A percentile compares a stretch with the other conserved stretches of the same genome.
phyloP scores from a whole-genome alignment of 768 basidiomycete genomes.

The Chiua virens region DNA sequence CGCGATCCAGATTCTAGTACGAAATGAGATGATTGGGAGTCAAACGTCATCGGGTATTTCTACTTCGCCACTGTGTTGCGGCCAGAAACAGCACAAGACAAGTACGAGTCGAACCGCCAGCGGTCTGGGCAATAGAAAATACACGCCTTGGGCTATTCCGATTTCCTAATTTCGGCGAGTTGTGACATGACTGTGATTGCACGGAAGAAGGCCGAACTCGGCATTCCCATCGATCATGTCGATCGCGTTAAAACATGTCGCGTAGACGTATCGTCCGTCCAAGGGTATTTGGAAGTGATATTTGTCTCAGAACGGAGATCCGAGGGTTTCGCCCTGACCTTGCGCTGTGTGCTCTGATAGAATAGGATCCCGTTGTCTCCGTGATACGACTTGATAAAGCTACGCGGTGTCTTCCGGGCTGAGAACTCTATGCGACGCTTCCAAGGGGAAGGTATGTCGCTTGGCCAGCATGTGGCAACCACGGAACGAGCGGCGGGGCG shows the following conservation, averaged over 20 bases:
- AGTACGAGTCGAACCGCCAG: constrained; percentile 3
- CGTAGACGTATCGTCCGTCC: constrained; percentile 24
- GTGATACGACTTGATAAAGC: constrained; percentile 40
- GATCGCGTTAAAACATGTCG: constrained; percentile 45
- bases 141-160: not conserved
- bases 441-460: constrained; percentile 56
- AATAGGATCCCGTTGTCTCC: constrained; percentile 44
- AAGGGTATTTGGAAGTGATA: constrained; percentile 4
- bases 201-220: constrained; percentile 47
- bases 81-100: constrained; percentile 17
- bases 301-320: constrained; percentile 41
- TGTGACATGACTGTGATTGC: constrained; percentile 15
- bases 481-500: constrained; percentile 60
- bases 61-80: constrained; percentile 39
- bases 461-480: constrained; percentile 57
- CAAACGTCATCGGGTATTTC: constrained; percentile 32
- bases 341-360: constrained; percentile 22
- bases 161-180: not conserved
- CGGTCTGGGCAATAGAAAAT: constrained; percentile 10
- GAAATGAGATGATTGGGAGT: constrained; percentile 25
- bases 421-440: constrained; percentile 6
- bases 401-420: constrained; percentile 14
- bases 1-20: constrained; percentile 3
- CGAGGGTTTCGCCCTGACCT: constrained; percentile 48
- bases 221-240: constrained; percentile 35